A percentile compares a stretch with the other conserved stretches of the same genome.
phyloP scores from a whole-genome alignment of 768 basidiomycete genomes.

The Boletus speciosus region DNA sequence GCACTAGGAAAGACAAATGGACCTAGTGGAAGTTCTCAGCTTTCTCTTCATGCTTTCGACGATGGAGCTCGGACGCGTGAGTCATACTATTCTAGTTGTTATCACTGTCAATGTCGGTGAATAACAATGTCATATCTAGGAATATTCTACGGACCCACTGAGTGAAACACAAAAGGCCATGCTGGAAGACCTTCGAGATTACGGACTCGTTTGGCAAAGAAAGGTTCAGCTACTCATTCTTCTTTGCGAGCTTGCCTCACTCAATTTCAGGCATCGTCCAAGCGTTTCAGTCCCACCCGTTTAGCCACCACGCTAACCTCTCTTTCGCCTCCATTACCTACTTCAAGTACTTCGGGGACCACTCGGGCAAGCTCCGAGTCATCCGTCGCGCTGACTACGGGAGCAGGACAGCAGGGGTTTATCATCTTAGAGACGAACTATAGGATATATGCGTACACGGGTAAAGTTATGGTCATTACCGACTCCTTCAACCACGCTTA shows the following conservation, averaged over 20 bases:
- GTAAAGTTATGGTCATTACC: conserved; percentile 38
- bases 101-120: not conserved
- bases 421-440: conserved; percentile 98
- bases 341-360: conserved; percentile 35
- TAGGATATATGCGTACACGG: conserved; percentile 96
- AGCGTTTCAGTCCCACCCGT: conserved; percentile 90
- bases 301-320: conserved; percentile 93
- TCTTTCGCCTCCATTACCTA: conserved; percentile 76
- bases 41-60: conserved; percentile 97
- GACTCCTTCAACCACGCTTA: conserved; percentile 8
- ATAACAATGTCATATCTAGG: conserved; percentile 42
- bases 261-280: conserved; percentile 54
- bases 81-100: conserved; percentile 15
- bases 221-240: conserved; percentile 44
- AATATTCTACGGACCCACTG: conserved; percentile 82
- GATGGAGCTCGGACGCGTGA: conserved; percentile 88
- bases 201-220: conserved; percentile 89
- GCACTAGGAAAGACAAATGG: conserved; percentile 78
- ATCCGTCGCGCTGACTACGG: conserved; percentile 39
- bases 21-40: conserved; percentile 87
- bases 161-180: conserved; percentile 80
- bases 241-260: conserved; percentile 12
- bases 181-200: conserved; percentile 89
- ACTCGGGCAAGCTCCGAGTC: conserved; percentile 13
- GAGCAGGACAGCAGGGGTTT: conserved; percentile 77